These are phyloP conservation scores for Candida coquimbonensis DNA, from an alignment of 805 yeast species.

Conservation along the genomic window DNA sequence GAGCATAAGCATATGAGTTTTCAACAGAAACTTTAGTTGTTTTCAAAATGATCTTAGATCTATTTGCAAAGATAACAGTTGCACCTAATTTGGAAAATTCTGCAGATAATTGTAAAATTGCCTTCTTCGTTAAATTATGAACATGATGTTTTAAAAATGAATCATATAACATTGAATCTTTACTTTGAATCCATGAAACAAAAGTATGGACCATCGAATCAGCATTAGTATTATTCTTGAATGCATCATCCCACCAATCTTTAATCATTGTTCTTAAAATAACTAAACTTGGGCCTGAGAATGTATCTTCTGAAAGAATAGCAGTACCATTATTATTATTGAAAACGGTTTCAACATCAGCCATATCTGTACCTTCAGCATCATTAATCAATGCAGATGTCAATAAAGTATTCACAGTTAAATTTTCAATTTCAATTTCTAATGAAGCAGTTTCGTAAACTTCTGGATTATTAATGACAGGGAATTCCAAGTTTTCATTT, in stretches of 20 bases:
- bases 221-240: conserved; percentile 58
- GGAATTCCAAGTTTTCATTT: conserved; percentile 58
- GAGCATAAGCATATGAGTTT: conserved; percentile 86
- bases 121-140: conserved; percentile 77
- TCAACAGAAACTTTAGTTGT: conserved; percentile 77
- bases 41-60: conserved; percentile 63
- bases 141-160: conserved; percentile 78
- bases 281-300: conserved; percentile 65
- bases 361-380: conserved; percentile 78
- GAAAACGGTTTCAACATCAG: conserved; percentile 36
- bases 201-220: conserved; percentile 78
- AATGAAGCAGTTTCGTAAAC: conserved; percentile 70
- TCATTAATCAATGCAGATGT: conserved; percentile 80
- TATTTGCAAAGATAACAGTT: conserved; percentile 67
- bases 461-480: conserved; percentile 70
- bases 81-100: conserved; percentile 82
- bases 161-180: conserved; percentile 69
- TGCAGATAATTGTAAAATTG: conserved; percentile 69
- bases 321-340: conserved; percentile 21
- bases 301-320: conserved; percentile 72
- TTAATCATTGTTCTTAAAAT: conserved; percentile 71
- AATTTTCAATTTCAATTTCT: conserved; percentile 71
- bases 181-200: conserved; percentile 79
- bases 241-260: conserved; percentile 91
- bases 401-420: conserved; percentile 79